phyloP scores from a whole-genome alignment of 805 yeast species.

The Suhomyces kilbournensis region DNA sequence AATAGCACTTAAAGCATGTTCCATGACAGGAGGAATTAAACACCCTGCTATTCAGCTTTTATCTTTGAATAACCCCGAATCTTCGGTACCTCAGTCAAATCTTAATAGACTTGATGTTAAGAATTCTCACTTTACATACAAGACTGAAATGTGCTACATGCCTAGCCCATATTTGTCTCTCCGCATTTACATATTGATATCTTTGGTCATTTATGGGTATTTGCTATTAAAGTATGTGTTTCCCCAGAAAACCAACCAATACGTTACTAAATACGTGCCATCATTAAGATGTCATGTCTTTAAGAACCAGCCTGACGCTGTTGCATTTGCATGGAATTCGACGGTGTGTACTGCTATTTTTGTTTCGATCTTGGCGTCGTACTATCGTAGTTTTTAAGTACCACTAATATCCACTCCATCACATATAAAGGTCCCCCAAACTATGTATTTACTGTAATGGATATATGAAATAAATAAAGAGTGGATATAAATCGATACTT shows the following conservation, averaged over 20 bases:
- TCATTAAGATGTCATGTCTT: neutral
- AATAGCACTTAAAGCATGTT: slow-evolving; percentile 81
- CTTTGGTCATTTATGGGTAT: slow-evolving; percentile 8
- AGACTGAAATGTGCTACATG: slow-evolving; percentile 53
- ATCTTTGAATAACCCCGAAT: slow-evolving; percentile 53
- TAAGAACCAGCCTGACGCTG: neutral
- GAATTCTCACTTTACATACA: slow-evolving; percentile 15
- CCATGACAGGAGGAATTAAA: slow-evolving; percentile 89
- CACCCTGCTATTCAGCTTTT: slow-evolving; percentile 85
- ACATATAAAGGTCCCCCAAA: too few relatives aligned
- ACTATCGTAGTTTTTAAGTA: neutral
- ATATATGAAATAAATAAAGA: too few relatives aligned
- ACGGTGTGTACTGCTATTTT: neutral
- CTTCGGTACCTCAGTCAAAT: neutral
- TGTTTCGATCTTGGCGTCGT: neutral
- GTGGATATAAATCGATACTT: too few relatives aligned
- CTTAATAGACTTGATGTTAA: neutral
- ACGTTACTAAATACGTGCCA: neutral
- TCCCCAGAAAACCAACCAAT: neutral
- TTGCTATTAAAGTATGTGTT: slow-evolving; percentile 11
- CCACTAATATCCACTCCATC: neutral
- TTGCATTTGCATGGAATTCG: neutral
- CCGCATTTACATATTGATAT: slow-evolving; percentile 11
- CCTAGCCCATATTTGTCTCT: slow-evolving; percentile 49
- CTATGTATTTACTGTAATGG: too few relatives aligned